Percentiles rank a stretch among this genome's conserved stretches.
These are phyloP conservation scores for Erythrobasidium hasegawianum DNA, from an alignment of 1,284 basidiomycete genomes.

Conservation along the genomic window DNA sequence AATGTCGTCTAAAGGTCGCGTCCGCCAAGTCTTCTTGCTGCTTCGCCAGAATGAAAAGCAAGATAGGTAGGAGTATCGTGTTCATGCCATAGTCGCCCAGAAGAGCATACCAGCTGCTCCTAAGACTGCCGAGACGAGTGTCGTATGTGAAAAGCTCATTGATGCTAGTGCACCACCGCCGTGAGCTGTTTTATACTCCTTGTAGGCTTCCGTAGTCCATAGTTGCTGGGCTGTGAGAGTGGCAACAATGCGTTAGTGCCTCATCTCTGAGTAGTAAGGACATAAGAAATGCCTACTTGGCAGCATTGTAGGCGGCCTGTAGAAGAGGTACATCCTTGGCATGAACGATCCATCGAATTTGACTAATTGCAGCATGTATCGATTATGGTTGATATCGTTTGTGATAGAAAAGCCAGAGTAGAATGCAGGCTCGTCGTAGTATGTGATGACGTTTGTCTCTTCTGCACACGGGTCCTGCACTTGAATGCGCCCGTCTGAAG, in stretches of 20 bases:
- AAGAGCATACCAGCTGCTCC: no score
- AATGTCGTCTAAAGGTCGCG: no score
- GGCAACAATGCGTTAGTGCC: not conserved
- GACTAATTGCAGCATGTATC: constrained; percentile 62
- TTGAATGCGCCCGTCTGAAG: constrained; percentile 79
- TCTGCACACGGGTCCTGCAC: constrained; percentile 85
- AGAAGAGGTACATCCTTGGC: constrained; percentile 39
- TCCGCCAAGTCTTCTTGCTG: no score
- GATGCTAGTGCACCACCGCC: not conserved
- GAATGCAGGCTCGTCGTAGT: constrained; percentile 64
- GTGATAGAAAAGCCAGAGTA: constrained; percentile 58
- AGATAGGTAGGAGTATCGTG: no score
- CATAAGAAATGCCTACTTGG: constrained; percentile 2
- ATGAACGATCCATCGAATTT: constrained; percentile 59
- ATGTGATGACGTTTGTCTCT: constrained; percentile 73
- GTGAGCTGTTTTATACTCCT: constrained; percentile 16
- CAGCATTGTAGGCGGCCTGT: constrained; percentile 34
- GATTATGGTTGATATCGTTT: constrained; percentile 56
- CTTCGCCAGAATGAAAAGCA: no score
- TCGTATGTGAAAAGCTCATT: no score
- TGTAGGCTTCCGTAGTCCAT: constrained; percentile 30
- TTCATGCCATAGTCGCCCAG: no score
- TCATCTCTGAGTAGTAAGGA: not conserved
- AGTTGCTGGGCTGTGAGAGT: constrained; percentile 12
- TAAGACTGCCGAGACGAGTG: no score